phyloP scores from a whole-genome alignment of 352 stramenopile genomes.

The Phytophthora foliorum region DNA sequence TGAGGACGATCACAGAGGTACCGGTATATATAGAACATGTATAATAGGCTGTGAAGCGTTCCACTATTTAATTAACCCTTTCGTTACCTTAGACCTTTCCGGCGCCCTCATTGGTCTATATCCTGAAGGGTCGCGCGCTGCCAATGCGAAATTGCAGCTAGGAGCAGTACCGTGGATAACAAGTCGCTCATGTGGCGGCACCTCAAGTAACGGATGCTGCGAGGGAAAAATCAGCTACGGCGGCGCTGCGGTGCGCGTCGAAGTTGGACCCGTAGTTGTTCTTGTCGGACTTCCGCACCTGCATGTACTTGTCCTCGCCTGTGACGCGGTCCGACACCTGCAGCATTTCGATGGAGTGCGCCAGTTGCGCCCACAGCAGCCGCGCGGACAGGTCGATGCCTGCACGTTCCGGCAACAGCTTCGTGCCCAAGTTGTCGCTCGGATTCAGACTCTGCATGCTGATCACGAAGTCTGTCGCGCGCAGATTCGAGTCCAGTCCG shows the following conservation, averaged over 20 bases:
- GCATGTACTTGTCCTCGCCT: conserved; percentile 37
- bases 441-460: conserved; percentile 60
- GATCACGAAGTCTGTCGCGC: conserved; percentile 48
- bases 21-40: too few relatives aligned
- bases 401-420: conserved; percentile 37
- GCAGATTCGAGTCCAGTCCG: conserved; percentile 7
- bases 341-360: conserved; percentile 56
- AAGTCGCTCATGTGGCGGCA: too few relatives aligned
- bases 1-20: too few relatives aligned
- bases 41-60: too few relatives aligned
- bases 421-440: conserved; percentile 37
- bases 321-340: conserved; percentile 39
- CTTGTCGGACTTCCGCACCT: conserved; percentile 55
- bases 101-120: too few relatives aligned
- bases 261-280: conserved; percentile 61
- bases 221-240: background rate
- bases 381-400: conserved; percentile 38
- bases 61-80: too few relatives aligned
- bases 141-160: too few relatives aligned
- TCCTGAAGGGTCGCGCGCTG: too few relatives aligned
- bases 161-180: too few relatives aligned
- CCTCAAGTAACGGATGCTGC: too few relatives aligned
- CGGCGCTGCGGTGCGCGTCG: conserved; percentile 55
- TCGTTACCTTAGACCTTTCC: too few relatives aligned
- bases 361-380: conserved; percentile 56